Evolutionary conservation across 1,139 yeast species (phyloP).

Genomic region (Sugiyamaella pinicola): DNA sequence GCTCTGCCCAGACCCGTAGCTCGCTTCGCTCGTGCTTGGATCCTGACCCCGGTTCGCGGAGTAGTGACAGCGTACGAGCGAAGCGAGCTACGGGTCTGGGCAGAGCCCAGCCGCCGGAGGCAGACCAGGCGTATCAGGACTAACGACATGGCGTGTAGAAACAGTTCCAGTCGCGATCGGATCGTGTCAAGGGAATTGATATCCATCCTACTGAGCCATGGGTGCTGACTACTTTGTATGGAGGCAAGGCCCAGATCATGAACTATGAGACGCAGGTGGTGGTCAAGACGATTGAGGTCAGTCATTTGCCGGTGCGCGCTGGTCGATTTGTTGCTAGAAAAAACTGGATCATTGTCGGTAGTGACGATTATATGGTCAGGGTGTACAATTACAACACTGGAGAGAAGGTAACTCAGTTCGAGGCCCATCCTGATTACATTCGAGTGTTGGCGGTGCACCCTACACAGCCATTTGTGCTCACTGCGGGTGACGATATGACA

Average conservation of each 20-base stretch:
- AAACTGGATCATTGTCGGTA: conserved; percentile 96
- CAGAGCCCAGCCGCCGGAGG: no score
- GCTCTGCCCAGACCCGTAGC: no score
- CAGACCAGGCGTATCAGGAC: no score
- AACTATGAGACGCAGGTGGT: conserved; percentile 76
- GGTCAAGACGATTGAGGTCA: conserved; percentile 77
- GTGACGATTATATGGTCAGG: conserved; percentile 92
- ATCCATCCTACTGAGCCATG: conserved; percentile 98
- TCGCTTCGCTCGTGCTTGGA: no score
- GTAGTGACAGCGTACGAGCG: no score
- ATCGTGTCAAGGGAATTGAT: conserved; percentile 96
- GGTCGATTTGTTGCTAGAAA: conserved; percentile 94
- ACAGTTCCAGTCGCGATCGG: conserved; percentile 83
- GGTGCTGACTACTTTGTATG: conserved; percentile 81
- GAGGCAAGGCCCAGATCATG: conserved; percentile 83
- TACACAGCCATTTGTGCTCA: conserved; percentile 80
- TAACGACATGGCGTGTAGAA: conserved; percentile 49
- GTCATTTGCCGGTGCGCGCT: conserved; percentile 93
- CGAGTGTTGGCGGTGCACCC: conserved; percentile 95
- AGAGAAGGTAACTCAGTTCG: conserved; percentile 90
- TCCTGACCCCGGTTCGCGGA: no score
- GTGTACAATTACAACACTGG: conserved; percentile 95
- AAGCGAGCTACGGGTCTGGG: no score
- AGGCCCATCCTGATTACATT: conserved; percentile 97
- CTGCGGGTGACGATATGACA: conserved; percentile 90